Conservation (phyloP, 2,329 filamentous ascomycete genomes). For the Penicillium nordicum region DNA sequence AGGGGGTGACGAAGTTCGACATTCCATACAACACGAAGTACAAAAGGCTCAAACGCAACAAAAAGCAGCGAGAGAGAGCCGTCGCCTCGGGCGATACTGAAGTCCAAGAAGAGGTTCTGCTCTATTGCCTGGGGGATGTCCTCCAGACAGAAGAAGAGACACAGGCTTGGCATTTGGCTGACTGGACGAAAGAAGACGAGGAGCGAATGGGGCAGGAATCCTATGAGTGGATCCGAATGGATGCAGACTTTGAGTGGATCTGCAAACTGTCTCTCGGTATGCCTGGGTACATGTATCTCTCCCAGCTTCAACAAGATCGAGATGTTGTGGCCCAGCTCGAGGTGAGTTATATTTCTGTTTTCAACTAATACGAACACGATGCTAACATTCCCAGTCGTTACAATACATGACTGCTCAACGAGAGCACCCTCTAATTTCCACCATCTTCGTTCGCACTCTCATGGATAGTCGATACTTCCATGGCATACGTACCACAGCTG, state of each 20-base stretch:
- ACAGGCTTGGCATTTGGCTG: conserved; percentile 75
- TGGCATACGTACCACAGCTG: conserved; percentile 83
- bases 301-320: conserved; percentile 92
- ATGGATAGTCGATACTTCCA: conserved; percentile 92
- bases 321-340: conserved; percentile 86
- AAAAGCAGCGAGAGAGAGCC: conserved; percentile 74
- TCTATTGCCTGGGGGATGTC: conserved; percentile 90
- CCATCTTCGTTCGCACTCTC: conserved; percentile 81
- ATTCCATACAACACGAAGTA: conserved; percentile 99
- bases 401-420: conserved; percentile 66
- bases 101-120: conserved; percentile 72
- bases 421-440: conserved; percentile 78
- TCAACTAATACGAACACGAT: not conserved
- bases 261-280: conserved; percentile 78
- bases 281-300: conserved; percentile 96
- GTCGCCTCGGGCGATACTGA: conserved; percentile 63
- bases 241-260: conserved; percentile 98
- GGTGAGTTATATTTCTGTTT: conserved; percentile 32
- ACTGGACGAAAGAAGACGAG: conserved; percentile 88
- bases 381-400: conserved; percentile 53
- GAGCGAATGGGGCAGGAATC: conserved; percentile 90
- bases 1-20: conserved; percentile 78
- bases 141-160: conserved; percentile 79
- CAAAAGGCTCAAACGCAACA: conserved; percentile 88
- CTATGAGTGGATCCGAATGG: conserved; percentile 97